Evolutionary conservation across 306 rosid genomes (phyloP), one percentile per base, ranked within the genome.

Genomic region (Quillaja saponaria): DNA sequence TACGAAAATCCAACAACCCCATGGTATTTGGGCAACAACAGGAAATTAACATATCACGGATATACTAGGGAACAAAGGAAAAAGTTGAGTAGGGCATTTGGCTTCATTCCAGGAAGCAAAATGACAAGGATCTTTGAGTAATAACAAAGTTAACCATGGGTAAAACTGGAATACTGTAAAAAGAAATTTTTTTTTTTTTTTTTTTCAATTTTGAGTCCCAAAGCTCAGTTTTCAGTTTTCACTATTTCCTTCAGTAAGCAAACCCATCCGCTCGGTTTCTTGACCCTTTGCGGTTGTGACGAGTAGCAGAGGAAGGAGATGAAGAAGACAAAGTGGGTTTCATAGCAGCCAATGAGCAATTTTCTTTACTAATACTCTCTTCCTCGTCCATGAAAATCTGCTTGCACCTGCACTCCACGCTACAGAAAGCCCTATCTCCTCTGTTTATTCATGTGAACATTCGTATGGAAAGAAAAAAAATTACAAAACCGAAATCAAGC

Each of bases 331-430:
- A 45, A 13, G 74, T 21, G 35, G 83, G 75, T 16, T 37, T 72
- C 45, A 68, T 79, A 0, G 85, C 84, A 13, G 74, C 65, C 63
- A 78, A 18, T 18, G 83, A 89, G 73, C 83, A 78, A 55, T 81
- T 77, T 6, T 73, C 78, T 38, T 71, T 68, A 41, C 55, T 63
- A 71, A 72, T 13, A 69, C 58, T 73, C 34, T 87, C 96, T 71
- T 84, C 91, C 69, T 88, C 96, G 49, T 94, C 99, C 82, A 61
- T 75, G 58, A 85, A 80, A 74, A 94, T 94, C 73, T 94, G 97
- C 78, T 84, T 80, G 80, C 82, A 85, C 69, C 96, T 76, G 74
- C 97, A 94, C 73, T 89, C 99, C 82, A 76, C 97, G 71, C 99
- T 94, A 58, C 96, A 94, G 53, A 94, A 89, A 0, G 88, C 97